Conservation (phyloP, 306 rosid genomes). For the Pterocarpus macrocarpus region DNA sequence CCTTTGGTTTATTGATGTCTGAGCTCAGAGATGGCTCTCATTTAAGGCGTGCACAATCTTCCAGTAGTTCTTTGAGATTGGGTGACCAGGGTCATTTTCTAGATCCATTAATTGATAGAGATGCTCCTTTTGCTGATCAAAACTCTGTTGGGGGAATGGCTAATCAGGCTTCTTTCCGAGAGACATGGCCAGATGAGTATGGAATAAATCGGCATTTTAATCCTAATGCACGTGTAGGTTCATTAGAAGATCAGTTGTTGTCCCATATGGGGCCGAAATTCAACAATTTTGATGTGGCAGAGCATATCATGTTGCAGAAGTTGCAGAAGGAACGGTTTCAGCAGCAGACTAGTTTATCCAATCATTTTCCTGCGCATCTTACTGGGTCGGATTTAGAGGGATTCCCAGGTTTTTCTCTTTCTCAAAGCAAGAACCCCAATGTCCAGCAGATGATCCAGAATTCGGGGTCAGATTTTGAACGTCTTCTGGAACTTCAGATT, state of each 20-base stretch:
- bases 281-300: constrained; percentile 56
- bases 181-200: constrained; percentile 58
- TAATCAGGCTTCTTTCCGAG: constrained; percentile 58
- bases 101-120: constrained; percentile 59
- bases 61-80: constrained; percentile 58
- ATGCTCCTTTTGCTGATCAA: constrained; percentile 51
- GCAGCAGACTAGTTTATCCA: constrained; percentile 53
- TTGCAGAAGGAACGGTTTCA: constrained; percentile 63
- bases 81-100: constrained; percentile 64
- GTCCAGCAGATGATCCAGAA: constrained; percentile 60
- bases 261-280: constrained; percentile 52
- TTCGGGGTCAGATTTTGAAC: constrained; percentile 63
- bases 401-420: constrained; percentile 53
- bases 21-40: constrained; percentile 69
- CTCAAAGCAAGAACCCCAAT: constrained; percentile 58
- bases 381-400: constrained; percentile 58
- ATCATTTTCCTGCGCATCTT: constrained; percentile 54
- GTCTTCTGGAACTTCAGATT: constrained; percentile 53
- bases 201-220: constrained; percentile 50
- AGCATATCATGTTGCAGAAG: constrained; percentile 58
- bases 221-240: constrained; percentile 55
- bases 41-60: constrained; percentile 63
- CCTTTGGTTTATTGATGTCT: constrained; percentile 77
- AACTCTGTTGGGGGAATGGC: constrained; percentile 53
- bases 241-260: constrained; percentile 57